Evolutionary conservation across 441 rosid genomes (phyloP).

Genomic region (Biscutella laevigata): DNA sequence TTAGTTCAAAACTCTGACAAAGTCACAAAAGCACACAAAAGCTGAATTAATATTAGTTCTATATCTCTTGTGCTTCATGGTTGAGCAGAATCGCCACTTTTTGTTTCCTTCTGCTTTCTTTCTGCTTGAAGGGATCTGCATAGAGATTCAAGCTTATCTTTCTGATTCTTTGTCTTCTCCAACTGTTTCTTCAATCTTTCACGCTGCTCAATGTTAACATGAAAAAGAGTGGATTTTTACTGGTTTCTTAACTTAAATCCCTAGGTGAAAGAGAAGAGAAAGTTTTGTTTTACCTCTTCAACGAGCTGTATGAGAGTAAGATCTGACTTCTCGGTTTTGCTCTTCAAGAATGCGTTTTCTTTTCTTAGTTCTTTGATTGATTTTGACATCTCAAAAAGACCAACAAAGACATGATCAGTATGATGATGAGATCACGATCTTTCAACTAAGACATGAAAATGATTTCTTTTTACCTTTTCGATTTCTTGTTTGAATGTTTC

Average conservation of each 20-base stretch:
- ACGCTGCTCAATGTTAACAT: conserved; percentile 38
- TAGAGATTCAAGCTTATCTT: conserved; percentile 79
- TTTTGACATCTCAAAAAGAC: conserved; percentile 52
- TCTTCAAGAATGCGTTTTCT: conserved; percentile 75
- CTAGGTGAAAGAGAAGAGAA: not conserved
- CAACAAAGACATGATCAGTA: not conserved
- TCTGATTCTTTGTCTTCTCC: conserved; percentile 86
- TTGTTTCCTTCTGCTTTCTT: conserved; percentile 48
- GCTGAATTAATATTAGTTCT: too few species aligned
- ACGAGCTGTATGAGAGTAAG: conserved; percentile 67
- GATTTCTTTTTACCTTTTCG: conserved; percentile 47
- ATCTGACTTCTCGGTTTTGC: conserved; percentile 78
- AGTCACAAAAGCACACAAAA: too few species aligned
- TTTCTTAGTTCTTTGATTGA: conserved; percentile 76
- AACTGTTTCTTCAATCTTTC: conserved; percentile 66
- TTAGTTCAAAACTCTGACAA: too few species aligned
- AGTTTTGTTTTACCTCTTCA: conserved; percentile 52
- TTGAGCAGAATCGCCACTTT: conserved; percentile 8
- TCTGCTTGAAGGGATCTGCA: conserved; percentile 91
- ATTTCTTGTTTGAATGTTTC: conserved; percentile 91
- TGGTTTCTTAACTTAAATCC: not conserved
- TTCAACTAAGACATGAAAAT: not conserved
- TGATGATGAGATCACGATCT: not conserved
- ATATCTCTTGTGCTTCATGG: conserved; percentile 11
- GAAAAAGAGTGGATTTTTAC: not conserved